Evolutionary conservation across 2,329 filamentous ascomycete species (phyloP).

Genomic region (Botryotinia calthae): DNA sequence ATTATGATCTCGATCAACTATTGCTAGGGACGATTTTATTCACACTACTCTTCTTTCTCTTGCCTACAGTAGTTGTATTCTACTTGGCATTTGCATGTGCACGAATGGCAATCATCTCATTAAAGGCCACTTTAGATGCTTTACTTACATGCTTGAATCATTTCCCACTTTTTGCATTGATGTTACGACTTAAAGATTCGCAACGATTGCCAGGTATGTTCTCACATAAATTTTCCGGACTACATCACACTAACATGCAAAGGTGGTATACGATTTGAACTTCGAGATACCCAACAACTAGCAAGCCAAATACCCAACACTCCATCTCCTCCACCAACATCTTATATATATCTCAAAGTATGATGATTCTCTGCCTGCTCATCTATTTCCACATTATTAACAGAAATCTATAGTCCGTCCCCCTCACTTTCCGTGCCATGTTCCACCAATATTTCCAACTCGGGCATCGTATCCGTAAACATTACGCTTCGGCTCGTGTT

Average conservation of each 20-base stretch:
- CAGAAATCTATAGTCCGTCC: constrained; percentile 67
- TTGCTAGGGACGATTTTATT: constrained; percentile 96
- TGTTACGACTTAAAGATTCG: constrained; percentile 93
- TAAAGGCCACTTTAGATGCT: constrained; percentile 91
- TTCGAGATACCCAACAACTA: constrained; percentile 67
- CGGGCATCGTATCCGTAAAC: constrained; percentile 84
- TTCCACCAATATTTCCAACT: constrained; percentile 98
- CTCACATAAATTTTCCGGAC: background rate
- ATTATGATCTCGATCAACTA: constrained; percentile 96
- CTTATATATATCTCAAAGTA: constrained; percentile 85
- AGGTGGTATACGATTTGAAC: constrained; percentile 87
- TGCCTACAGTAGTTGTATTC: constrained; percentile 94
- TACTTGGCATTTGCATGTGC: constrained; percentile 95
- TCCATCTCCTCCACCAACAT: constrained; percentile 53
- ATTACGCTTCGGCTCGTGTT: constrained; percentile 88
- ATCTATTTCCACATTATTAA: constrained; percentile 24
- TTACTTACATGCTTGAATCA: constrained; percentile 92
- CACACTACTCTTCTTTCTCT: constrained; percentile 87
- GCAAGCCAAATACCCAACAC: constrained; percentile 39
- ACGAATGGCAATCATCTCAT: constrained; percentile 88
- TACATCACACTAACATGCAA: constrained; percentile 25
- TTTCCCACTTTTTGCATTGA: constrained; percentile 94
- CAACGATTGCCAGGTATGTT: constrained; percentile 74
- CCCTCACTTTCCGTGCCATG: constrained; percentile 87
- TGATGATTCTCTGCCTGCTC: background rate